Evolutionary conservation across 257 asterid species (phyloP).

Genomic region (Scutellaria barbata): DNA sequence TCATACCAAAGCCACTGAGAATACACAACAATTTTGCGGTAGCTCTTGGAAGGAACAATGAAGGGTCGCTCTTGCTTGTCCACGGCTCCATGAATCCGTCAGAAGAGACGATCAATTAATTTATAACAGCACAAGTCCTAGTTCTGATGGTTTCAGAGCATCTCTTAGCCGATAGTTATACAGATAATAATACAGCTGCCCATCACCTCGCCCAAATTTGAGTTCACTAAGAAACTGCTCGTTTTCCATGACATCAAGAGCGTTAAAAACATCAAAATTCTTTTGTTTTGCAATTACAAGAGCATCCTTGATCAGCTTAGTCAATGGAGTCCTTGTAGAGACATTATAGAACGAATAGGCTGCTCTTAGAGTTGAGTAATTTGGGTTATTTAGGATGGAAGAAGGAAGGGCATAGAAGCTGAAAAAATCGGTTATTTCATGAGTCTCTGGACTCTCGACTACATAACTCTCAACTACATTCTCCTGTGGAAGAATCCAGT

Average conservation of each 20-base stretch:
- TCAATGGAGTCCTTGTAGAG: slow-evolving; percentile 45
- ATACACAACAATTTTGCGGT: background rate
- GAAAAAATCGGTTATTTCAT: slow-evolving; percentile 52
- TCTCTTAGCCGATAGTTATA: slow-evolving; percentile 57
- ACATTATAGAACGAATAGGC: slow-evolving; percentile 59
- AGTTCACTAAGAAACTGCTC: slow-evolving; percentile 47
- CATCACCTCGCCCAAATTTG: slow-evolving; percentile 61
- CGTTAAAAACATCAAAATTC: slow-evolving; percentile 59
- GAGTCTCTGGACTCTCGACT: slow-evolving; percentile 52
- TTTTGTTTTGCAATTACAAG: slow-evolving; percentile 53
- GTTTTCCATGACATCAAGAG: slow-evolving; percentile 58
- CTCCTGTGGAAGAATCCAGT: slow-evolving; percentile 62
- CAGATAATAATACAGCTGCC: slow-evolving; percentile 59
- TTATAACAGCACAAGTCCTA: slow-evolving; percentile 61
- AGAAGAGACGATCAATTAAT: background rate
- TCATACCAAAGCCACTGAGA: too few relatives aligned
- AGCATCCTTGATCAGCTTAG: slow-evolving; percentile 54
- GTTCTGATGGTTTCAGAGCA: slow-evolving; percentile 51
- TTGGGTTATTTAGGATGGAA: slow-evolving; percentile 49
- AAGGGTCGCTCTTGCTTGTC: background rate
- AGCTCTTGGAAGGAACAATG: background rate
- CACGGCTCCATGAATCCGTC: background rate
- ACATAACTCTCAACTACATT: slow-evolving; percentile 57
- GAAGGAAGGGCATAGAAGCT: slow-evolving; percentile 61
- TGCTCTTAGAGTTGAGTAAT: slow-evolving; percentile 48